phyloP scores from a whole-genome alignment of 805 yeast genomes.

The Tetrapisispora fleetii region DNA sequence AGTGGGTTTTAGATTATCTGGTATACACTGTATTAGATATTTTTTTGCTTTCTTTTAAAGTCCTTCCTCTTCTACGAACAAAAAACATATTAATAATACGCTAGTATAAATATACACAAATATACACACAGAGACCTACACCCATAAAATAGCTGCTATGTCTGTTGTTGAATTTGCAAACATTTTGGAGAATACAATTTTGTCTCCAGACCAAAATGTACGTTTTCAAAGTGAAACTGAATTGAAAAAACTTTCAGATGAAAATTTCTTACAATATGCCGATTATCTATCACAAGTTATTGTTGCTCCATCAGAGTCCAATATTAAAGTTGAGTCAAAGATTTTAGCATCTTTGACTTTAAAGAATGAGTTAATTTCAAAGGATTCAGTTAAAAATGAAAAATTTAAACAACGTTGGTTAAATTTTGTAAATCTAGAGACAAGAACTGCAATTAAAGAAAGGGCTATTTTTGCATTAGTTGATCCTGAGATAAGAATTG shows the following conservation, averaged over 20 bases:
- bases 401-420: constrained; percentile 71
- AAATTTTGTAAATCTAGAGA: constrained; percentile 38
- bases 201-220: constrained; percentile 52
- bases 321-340: constrained; percentile 60
- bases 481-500: constrained; percentile 63
- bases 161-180: constrained; percentile 45
- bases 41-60: too few relatives aligned
- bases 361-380: constrained; percentile 81
- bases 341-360: constrained; percentile 83
- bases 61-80: too few relatives aligned
- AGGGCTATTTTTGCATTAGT: constrained; percentile 54
- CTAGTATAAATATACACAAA: not conserved
- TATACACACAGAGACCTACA: not conserved
- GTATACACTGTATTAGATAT: too few relatives aligned
- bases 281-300: constrained; percentile 61
- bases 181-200: constrained; percentile 70
- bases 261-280: constrained; percentile 68
- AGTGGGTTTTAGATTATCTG: too few relatives aligned
- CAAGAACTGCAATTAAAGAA: constrained; percentile 57
- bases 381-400: constrained; percentile 50
- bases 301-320: constrained; percentile 43
- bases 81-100: not conserved
- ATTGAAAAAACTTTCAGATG: constrained; percentile 58
- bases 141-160: constrained; percentile 8
- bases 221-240: constrained; percentile 75